A percentile compares a stretch with the other conserved stretches of the same genome.
phyloP scores from a whole-genome alignment of 2,329 filamentous ascomycete genomes.

The Fusarium sp. region DNA sequence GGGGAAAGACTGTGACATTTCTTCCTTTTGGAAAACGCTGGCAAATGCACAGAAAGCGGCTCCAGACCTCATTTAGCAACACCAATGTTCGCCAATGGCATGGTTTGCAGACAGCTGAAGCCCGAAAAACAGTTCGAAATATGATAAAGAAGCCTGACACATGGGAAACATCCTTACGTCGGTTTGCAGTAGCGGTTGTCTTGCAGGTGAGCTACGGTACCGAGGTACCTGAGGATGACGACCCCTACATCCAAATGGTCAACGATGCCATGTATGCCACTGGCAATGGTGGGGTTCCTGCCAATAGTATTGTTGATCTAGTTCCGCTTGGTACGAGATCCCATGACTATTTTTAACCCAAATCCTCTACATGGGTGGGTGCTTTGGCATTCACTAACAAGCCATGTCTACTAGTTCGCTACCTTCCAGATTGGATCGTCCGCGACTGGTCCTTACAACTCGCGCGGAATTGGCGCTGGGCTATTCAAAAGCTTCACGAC shows the following conservation, averaged over 20 bases:
- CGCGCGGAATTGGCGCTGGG: constrained; percentile 53
- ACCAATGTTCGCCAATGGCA: constrained; percentile 51
- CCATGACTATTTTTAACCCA: background rate
- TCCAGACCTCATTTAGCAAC: constrained; percentile 59
- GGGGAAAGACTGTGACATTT: constrained; percentile 62
- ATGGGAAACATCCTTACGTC: constrained; percentile 49
- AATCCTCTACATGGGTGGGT: background rate
- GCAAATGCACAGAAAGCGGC: constrained; percentile 58
- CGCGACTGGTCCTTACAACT: constrained; percentile 52
- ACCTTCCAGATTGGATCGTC: constrained; percentile 35
- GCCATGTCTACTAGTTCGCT: no score
- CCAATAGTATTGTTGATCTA: constrained; percentile 59
- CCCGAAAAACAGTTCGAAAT: constrained; percentile 38
- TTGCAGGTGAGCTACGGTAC: constrained; percentile 52
- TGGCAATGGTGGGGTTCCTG: constrained; percentile 50
- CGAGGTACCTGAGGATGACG: constrained; percentile 47
- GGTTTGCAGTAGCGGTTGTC: constrained; percentile 52
- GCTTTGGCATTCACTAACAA: constrained; percentile 10
- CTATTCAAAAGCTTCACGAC: constrained; percentile 52
- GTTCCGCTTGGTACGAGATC: constrained; percentile 54
- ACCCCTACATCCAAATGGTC: constrained; percentile 51
- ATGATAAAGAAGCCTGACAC: constrained; percentile 38
- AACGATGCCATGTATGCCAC: constrained; percentile 52
- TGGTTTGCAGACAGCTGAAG: constrained; percentile 44
- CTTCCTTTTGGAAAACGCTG: constrained; percentile 58